Base-by-base conservation (phyloP, 108 stramenopile genomes). In the Cyclotella baltica region DNA sequence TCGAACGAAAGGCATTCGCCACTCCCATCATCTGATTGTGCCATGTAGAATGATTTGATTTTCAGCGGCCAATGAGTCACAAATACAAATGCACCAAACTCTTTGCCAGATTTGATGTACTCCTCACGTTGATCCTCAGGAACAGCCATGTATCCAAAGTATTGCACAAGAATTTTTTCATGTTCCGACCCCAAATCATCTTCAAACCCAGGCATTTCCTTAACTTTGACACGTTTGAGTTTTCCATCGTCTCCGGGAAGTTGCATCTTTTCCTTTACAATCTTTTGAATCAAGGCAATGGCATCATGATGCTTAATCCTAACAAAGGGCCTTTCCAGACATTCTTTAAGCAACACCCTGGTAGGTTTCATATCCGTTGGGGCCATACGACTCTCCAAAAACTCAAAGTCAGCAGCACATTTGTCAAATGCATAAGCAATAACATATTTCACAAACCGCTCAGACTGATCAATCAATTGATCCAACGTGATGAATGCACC, bases 11-110 rank as follows among this genome's bases (percentile, higher is more conserved):
- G 90, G 56, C 94, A 96, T 46, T 95, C 96, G 19, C 93, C 93
- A 65, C 86, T 82, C 34, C 91, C 92, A 74, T 95, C 96, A 51
- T 90, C 93, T 77, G 92, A 81, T 62, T 93, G 90, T 40, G 89
- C 89, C 97, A 98, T 98, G 90, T 98, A 98, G 73, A 98, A 98
- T 13, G 96, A 94, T 87, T 98, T 98, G 76, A 98, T 98, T 62
- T 92, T 90, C 64, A 91, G 84, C 18, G 97, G 97, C 90, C 95
- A 98, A 85, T 98, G 88, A 29, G 91, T 96, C 23, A 98, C 88
- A 63, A 96, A 84, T 59, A 93, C 93, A 57, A 96, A 96, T 55
- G 86, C 84, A 69, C 93, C 90, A 75, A 89, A 92, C 64, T 84
- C 83, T 35, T 81, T 81, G 8, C 65, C 76, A 57, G 48, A 33